These are phyloP conservation scores for Fusarium tupiense DNA, from an alignment of 2,329 filamentous ascomycete species.

Conservation along the genomic window DNA sequence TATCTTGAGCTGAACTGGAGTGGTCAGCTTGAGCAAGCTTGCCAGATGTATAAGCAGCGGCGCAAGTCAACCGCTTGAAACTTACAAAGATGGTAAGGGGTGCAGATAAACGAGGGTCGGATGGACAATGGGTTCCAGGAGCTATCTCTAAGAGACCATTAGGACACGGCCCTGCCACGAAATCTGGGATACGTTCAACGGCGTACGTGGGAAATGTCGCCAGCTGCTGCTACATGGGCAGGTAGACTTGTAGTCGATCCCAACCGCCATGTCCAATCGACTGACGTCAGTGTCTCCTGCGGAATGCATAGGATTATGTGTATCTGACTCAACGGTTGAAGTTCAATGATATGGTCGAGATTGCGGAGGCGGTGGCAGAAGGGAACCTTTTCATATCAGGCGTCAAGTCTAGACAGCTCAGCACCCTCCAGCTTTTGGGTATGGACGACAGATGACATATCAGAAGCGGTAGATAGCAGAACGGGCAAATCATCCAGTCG, in stretches of 20 bases:
- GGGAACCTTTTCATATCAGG: too few species aligned
- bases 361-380: neutral
- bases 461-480: neutral
- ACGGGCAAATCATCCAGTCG: fast-evolving
- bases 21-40: neutral
- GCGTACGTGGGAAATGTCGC: neutral
- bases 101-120: neutral
- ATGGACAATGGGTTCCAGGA: too few species aligned
- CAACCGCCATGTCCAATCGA: too few species aligned
- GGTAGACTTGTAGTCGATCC: neutral
- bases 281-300: neutral
- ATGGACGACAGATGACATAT: fast-evolving
- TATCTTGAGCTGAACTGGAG: neutral
- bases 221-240: too few species aligned
- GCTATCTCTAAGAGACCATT: too few species aligned
- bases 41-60: neutral
- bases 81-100: neutral
- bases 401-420: neutral
- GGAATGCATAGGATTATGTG: too few species aligned
- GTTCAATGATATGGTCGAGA: neutral
- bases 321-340: neutral
- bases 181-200: neutral
- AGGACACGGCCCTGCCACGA: neutral
- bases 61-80: neutral
- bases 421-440: neutral